These are phyloP conservation scores for Candida oleophila DNA, from an alignment of 805 yeast genomes.

Conservation along the genomic window DNA sequence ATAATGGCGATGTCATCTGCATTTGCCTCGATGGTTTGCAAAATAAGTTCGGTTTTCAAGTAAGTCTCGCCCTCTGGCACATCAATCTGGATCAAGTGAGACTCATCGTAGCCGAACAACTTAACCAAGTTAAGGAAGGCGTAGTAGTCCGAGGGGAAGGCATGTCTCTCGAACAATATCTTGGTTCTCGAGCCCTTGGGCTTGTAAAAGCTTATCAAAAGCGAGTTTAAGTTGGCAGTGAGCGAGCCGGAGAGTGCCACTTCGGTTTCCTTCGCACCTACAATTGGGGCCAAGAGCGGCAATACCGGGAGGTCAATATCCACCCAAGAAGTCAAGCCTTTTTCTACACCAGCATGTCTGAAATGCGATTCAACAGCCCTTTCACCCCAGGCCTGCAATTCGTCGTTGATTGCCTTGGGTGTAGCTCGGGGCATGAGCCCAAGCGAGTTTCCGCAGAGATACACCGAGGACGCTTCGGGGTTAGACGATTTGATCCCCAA, in stretches of 20 bases:
- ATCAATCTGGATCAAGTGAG: conserved; percentile 60
- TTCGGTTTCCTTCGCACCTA: conserved; percentile 75
- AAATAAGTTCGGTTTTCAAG: conserved; percentile 62
- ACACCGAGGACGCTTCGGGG: conserved; percentile 37
- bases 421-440: conserved; percentile 82
- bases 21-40: conserved; percentile 52
- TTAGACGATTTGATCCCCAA: conserved; percentile 44
- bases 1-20: conserved; percentile 68
- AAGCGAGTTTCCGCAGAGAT: conserved; percentile 90
- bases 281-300: conserved; percentile 66
- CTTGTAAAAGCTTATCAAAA: conserved; percentile 70
- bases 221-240: conserved; percentile 76
- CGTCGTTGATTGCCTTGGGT: conserved; percentile 54
- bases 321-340: conserved; percentile 69
- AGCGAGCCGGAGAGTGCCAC: conserved; percentile 87
- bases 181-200: conserved; percentile 61
- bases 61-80: conserved; percentile 60
- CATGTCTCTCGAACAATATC: conserved; percentile 79
- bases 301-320: conserved; percentile 77
- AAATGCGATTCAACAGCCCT: conserved; percentile 87
- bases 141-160: conserved; percentile 91
- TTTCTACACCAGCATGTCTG: conserved; percentile 53
- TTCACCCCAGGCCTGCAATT: conserved; percentile 77
- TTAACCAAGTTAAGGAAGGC: conserved; percentile 74
- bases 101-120: conserved; percentile 53